A percentile compares a stretch with the other conserved stretches of the same genome.
Conservation (phyloP, 2,329 filamentous ascomycete genomes). For the Nothopassalora personata region DNA sequence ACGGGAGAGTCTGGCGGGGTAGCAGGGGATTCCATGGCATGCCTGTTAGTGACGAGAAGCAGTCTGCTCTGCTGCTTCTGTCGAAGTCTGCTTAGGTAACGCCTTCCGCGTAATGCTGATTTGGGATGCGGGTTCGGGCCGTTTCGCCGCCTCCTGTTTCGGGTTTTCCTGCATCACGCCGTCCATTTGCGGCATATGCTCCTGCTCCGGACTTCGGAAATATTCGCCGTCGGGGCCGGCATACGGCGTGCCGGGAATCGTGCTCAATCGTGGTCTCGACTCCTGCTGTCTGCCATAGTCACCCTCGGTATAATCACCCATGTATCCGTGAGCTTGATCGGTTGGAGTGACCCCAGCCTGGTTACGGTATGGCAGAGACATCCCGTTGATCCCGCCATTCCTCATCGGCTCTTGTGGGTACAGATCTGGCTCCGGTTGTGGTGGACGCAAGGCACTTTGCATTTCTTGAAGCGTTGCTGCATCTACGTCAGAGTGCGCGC, state of each 20-base stretch:
- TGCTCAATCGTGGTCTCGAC: conserved; percentile 33
- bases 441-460: conserved; percentile 55
- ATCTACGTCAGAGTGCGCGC: conserved; percentile 79
- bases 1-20: conserved; percentile 18
- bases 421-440: conserved; percentile 18
- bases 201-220: conserved; percentile 24
- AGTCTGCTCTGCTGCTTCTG: neutral
- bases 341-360: conserved; percentile 34
- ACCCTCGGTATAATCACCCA: conserved; percentile 9
- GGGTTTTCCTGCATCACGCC: conserved; percentile 8
- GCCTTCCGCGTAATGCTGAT: conserved; percentile 29
- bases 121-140: conserved; percentile 24
- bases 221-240: conserved; percentile 31
- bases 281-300: conserved; percentile 22
- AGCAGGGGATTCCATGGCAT: conserved; percentile 13
- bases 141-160: conserved; percentile 16
- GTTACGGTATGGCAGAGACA: conserved; percentile 13
- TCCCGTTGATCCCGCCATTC: conserved; percentile 1
- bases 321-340: conserved; percentile 26
- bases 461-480: conserved; percentile 75
- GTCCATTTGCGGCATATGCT: conserved; percentile 14
- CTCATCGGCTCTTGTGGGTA: neutral
- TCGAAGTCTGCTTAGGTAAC: conserved; percentile 14
- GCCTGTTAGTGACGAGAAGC: conserved; percentile 10
- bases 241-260: conserved; percentile 44